These are phyloP conservation scores for Boletus tylopilopsis DNA, from an alignment of 768 basidiomycete species.

Conservation along the genomic window DNA sequence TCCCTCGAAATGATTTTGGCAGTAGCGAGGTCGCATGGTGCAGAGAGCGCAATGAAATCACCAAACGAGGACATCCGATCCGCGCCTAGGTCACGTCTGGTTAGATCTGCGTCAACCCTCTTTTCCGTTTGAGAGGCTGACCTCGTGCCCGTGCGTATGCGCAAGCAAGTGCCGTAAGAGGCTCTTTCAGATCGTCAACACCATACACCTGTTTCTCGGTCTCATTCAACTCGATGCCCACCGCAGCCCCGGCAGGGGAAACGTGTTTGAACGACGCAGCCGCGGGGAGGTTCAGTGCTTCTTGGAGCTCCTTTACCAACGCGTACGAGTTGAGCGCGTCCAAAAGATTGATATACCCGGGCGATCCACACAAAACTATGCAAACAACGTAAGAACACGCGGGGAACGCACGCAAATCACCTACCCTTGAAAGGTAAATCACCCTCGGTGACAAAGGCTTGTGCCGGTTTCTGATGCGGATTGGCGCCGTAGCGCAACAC, in stretches of 20 bases:
- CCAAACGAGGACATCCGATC: conserved; percentile 99
- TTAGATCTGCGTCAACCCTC: not conserved
- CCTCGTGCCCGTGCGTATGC: conserved; percentile 97
- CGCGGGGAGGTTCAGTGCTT: conserved; percentile 83
- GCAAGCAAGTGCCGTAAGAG: conserved; percentile 81
- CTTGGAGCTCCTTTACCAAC: conserved; percentile 90
- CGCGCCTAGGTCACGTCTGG: conserved; percentile 53
- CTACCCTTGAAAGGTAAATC: conserved; percentile 91
- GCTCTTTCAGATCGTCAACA: conserved; percentile 90
- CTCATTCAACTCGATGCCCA: conserved; percentile 79
- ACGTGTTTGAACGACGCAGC: conserved; percentile 99
- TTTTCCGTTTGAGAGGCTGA: conserved; percentile 29
- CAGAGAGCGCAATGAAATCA: conserved; percentile 95
- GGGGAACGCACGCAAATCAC: not conserved
- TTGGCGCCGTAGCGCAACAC: conserved; percentile 94
- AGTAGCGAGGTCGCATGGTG: conserved; percentile 89
- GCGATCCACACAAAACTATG: conserved; percentile 85
- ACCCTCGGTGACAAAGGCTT: conserved; percentile 88
- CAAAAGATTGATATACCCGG: conserved; percentile 97
- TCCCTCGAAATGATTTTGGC: conserved; percentile 98
- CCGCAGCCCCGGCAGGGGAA: conserved; percentile 95
- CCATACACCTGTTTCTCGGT: conserved; percentile 93
- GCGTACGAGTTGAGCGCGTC: conserved; percentile 98
- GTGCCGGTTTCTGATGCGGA: conserved; percentile 98
- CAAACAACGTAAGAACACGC: conserved; percentile 2